phyloP scores from a whole-genome alignment of 2,329 filamentous ascomycete genomes.

The Trichophyton simii region DNA sequence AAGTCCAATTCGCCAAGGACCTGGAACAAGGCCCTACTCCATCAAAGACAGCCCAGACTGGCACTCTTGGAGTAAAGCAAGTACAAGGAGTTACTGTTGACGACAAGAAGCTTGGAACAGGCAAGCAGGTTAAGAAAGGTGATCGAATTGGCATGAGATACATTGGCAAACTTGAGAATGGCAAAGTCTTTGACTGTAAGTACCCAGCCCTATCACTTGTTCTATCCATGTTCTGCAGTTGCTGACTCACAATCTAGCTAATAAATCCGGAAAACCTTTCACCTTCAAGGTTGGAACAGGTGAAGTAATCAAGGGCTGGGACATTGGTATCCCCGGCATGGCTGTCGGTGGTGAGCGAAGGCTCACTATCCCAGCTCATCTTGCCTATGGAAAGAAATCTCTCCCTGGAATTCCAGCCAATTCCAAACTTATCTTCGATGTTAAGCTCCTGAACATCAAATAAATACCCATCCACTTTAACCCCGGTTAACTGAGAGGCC shows the following conservation, averaged over 20 bases:
- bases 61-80: slow-evolving; percentile 56
- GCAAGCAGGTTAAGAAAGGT: slow-evolving; percentile 76
- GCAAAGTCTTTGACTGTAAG: slow-evolving; percentile 89
- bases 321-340: slow-evolving; percentile 89
- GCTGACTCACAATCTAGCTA: slow-evolving; percentile 45
- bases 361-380: slow-evolving; percentile 71
- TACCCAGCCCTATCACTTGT: slow-evolving; percentile 16
- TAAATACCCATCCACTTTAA: slow-evolving; percentile 33
- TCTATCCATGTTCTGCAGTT: not conserved
- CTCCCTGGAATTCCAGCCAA: slow-evolving; percentile 80
- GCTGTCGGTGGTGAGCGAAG: slow-evolving; percentile 84
- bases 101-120: slow-evolving; percentile 83
- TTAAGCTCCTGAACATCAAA: slow-evolving; percentile 75
- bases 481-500: not conserved
- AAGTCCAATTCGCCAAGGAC: slow-evolving; percentile 98
- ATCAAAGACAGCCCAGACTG: slow-evolving; percentile 48
- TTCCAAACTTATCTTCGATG: slow-evolving; percentile 83
- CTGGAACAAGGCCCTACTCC: slow-evolving; percentile 85
- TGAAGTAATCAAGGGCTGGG: slow-evolving; percentile 98
- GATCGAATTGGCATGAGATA: slow-evolving; percentile 90
- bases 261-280: slow-evolving; percentile 99
- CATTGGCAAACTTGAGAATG: slow-evolving; percentile 90
- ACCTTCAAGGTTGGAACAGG: slow-evolving; percentile 86
- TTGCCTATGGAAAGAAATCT: slow-evolving; percentile 78
- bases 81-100: slow-evolving; percentile 86